A percentile compares a stretch with the other conserved stretches of the same genome.
Evolutionary conservation across 2,329 filamentous ascomycete species (phyloP).

Genomic region (Gaeumannomyces tritici): DNA sequence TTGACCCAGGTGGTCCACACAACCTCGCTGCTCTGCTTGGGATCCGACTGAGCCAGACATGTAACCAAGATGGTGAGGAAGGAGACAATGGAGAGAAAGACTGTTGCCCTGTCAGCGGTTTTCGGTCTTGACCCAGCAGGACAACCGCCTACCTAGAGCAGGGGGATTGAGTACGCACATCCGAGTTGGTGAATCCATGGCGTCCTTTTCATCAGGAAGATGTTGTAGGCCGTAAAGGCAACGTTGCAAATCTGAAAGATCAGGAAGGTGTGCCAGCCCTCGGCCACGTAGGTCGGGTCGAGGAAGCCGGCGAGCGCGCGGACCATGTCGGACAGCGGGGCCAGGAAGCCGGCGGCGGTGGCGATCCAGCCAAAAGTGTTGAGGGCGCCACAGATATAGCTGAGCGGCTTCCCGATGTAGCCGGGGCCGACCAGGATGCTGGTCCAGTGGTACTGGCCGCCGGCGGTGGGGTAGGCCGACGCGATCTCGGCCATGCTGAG

Average conservation of each 20-base stretch:
- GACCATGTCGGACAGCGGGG: constrained; percentile 27
- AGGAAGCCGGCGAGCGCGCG: constrained; percentile 25
- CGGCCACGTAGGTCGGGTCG: constrained; percentile 25
- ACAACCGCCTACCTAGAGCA: constrained; percentile 31
- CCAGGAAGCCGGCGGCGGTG: constrained; percentile 30
- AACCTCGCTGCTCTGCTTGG: constrained; percentile 20
- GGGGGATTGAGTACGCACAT: constrained; percentile 45
- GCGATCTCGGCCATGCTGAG: constrained; percentile 50
- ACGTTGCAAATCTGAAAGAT: constrained; percentile 48
- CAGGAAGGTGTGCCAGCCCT: constrained; percentile 39
- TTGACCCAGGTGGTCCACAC: constrained; percentile 42
- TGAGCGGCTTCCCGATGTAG: constrained; percentile 23
- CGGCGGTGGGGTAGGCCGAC: constrained; percentile 46
- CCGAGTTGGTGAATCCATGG: constrained; percentile 47
- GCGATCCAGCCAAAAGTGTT: constrained; percentile 31
- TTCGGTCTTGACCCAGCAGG: constrained; percentile 26
- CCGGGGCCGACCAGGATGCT: constrained; percentile 41
- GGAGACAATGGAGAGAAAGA: constrained; percentile 43
- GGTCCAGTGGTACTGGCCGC: constrained; percentile 52
- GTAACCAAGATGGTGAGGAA: constrained; percentile 27
- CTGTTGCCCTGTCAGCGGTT: constrained; percentile 22
- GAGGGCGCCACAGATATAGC: constrained; percentile 32
- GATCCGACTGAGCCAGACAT: constrained; percentile 23
- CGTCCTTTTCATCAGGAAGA: constrained; percentile 46
- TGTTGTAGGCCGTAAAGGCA: constrained; percentile 45